Evolutionary conservation across 2,329 filamentous ascomycete species (phyloP), one percentile per base, ranked within the genome.

Genomic region (Rosellinia necatrix): DNA sequence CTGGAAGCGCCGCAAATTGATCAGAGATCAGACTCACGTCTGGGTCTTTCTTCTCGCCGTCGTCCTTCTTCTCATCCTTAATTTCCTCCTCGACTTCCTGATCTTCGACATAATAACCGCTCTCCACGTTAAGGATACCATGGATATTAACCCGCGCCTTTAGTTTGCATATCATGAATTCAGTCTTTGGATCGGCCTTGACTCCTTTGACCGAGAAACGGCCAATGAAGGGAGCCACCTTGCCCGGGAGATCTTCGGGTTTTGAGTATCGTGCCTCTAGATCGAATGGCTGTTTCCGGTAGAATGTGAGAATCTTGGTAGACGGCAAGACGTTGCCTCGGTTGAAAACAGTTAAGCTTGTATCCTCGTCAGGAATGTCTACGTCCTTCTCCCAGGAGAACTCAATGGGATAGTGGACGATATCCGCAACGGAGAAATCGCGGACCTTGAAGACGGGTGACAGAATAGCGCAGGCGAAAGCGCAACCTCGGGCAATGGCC

Each of bases 91-190:
- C 94, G 53, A 97, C 87, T 77, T 99, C 94, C 71, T 96, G 87
- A 72, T 99, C 94, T 80, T 99, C 94, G 50, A 99, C 94, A 70
- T 91, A 97, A 81, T 99, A 99, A 59, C 92, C 94, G 61, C 87
- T 92, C 80, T 99, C 94, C 32, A 99, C 89, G 72, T 97, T 97
- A 64, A 99, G 81, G 57, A 99, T 85, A 74, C 94, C 94, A 79
- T 97, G 92, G 63, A 97, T 85, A 78, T 99, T 99, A 53, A 99
- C 85, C 62, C 94, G 88, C 43, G 94, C 93, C 85, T 97, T 97
- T 61, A 99, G 87, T 81, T 99, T 99, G 88, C 94, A 99, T 70
- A 97, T 96, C 93, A 99, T 97, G 76, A 97, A 99, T 73, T 97
- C 94, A 58, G 96, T 91, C 73, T 94, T 92, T 64, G 87, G 84